Conservation (phyloP, 2,329 filamentous ascomycete species). For the Talaromyces sp. region DNA sequence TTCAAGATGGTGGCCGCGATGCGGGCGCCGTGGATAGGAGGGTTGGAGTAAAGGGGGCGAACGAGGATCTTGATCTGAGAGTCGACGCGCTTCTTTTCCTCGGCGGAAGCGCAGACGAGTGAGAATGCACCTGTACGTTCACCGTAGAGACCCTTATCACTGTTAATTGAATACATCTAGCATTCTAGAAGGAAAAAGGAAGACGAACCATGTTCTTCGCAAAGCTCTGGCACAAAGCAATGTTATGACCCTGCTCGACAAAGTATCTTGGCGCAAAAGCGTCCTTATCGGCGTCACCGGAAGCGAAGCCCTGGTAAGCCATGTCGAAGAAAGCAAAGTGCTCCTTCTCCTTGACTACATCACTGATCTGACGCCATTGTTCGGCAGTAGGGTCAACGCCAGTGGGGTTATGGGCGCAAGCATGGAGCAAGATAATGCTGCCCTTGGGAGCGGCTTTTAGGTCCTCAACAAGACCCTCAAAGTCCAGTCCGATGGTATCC, state of each 20-base stretch:
- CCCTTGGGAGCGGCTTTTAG: constrained; percentile 83
- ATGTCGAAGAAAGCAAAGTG: constrained; percentile 99
- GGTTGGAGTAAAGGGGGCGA: constrained; percentile 96
- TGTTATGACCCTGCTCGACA: constrained; percentile 83
- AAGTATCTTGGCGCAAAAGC: constrained; percentile 94
- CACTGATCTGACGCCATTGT: constrained; percentile 90
- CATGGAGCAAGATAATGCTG: constrained; percentile 90
- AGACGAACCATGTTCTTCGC: constrained; percentile 92
- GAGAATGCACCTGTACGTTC: constrained; percentile 98
- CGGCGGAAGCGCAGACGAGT: constrained; percentile 75
- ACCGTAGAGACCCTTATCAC: constrained; percentile 79
- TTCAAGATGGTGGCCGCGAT: constrained; percentile 91
- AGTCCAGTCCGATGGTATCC: constrained; percentile 96
- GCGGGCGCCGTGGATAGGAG: constrained; percentile 91
- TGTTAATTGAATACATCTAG: background rate
- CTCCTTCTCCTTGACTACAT: constrained; percentile 76
- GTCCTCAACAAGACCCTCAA: constrained; percentile 86
- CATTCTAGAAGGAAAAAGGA: background rate
- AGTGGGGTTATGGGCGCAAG: constrained; percentile 96
- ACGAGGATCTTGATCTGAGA: constrained; percentile 98
- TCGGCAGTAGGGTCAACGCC: constrained; percentile 88
- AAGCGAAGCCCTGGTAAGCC: constrained; percentile 98
- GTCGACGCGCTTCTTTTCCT: constrained; percentile 93
- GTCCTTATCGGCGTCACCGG: constrained; percentile 85
- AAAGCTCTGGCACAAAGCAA: constrained; percentile 87